phyloP scores from a whole-genome alignment of 2,329 filamentous ascomycete species.

The Trichophyton benhamiae region DNA sequence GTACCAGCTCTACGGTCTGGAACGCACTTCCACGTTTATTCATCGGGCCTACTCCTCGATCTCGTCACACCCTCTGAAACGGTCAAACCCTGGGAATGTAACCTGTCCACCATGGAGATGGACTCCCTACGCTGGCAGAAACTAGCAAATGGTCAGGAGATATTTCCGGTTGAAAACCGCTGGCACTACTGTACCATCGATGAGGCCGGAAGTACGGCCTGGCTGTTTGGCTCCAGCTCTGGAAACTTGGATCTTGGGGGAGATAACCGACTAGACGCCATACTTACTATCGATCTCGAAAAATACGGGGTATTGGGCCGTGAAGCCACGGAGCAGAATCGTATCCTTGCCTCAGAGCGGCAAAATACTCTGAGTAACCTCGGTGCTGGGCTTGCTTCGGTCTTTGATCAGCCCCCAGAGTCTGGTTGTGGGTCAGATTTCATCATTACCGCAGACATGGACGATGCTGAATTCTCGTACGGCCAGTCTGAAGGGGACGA shows the following conservation, averaged over 20 bases:
- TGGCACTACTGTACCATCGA: constrained; percentile 99
- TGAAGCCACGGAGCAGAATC: constrained; percentile 40
- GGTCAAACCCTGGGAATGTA: constrained; percentile 76
- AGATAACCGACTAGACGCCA: constrained; percentile 87
- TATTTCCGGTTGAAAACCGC: constrained; percentile 81
- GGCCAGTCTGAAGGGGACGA: constrained; percentile 48
- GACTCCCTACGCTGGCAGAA: constrained; percentile 86
- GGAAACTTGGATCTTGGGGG: constrained; percentile 58
- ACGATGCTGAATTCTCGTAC: constrained; percentile 49
- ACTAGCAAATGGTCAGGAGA: constrained; percentile 82
- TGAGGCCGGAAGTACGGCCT: constrained; percentile 87
- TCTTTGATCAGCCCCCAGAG: constrained; percentile 79
- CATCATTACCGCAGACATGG: constrained; percentile 73
- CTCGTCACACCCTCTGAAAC: constrained; percentile 87
- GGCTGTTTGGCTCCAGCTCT: constrained; percentile 79
- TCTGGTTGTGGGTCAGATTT: constrained; percentile 82
- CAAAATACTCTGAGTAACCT: constrained; percentile 50
- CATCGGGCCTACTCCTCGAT: constrained; percentile 81
- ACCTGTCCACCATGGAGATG: constrained; percentile 76
- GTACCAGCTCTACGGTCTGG: constrained; percentile 81
- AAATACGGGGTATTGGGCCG: constrained; percentile 85
- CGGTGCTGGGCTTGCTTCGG: constrained; percentile 69
- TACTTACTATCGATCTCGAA: constrained; percentile 84
- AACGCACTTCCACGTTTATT: constrained; percentile 90
- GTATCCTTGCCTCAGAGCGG: constrained; percentile 42